These are phyloP conservation scores for Osmanthus fragrans DNA, from an alignment of 257 asterid genomes.

Conservation along the genomic window DNA sequence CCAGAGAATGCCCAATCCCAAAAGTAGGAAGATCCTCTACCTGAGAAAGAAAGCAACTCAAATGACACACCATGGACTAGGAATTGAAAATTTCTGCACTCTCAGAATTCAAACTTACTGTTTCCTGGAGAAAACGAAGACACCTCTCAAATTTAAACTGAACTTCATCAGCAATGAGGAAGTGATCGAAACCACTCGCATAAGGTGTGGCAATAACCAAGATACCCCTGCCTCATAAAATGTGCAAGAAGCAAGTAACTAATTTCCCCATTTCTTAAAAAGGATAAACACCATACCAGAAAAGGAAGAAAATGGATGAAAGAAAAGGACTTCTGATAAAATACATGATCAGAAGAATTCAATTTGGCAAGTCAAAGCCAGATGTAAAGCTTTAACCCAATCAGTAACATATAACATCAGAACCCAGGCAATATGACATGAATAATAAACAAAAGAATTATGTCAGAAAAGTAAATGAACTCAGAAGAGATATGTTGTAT, in stretches of 20 bases:
- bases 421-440: slow-evolving; percentile 12
- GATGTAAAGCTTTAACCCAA: not conserved
- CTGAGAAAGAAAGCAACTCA: slow-evolving; percentile 39
- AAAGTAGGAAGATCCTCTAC: slow-evolving; percentile 76
- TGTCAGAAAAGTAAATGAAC: not conserved
- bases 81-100: slow-evolving; percentile 18
- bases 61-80: slow-evolving; percentile 15
- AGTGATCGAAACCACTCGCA: slow-evolving; percentile 95
- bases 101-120: slow-evolving; percentile 45
- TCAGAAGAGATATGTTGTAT: not conserved
- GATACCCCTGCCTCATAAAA: slow-evolving; percentile 64
- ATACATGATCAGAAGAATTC: not conserved
- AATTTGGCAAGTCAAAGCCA: not conserved
- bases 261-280: slow-evolving; percentile 18
- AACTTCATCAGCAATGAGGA: slow-evolving; percentile 91
- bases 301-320: not conserved
- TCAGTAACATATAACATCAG: not conserved
- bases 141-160: slow-evolving; percentile 89
- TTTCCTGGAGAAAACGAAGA: slow-evolving; percentile 67
- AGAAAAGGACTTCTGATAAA: slow-evolving; percentile 6
- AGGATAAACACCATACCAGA: not conserved
- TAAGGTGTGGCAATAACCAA: slow-evolving; percentile 92
- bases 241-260: slow-evolving; percentile 22
- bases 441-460: slow-evolving; percentile 7
- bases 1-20: slow-evolving; percentile 93